phyloP scores from a whole-genome alignment of 768 basidiomycete genomes.

The Tulasnella sp. region DNA sequence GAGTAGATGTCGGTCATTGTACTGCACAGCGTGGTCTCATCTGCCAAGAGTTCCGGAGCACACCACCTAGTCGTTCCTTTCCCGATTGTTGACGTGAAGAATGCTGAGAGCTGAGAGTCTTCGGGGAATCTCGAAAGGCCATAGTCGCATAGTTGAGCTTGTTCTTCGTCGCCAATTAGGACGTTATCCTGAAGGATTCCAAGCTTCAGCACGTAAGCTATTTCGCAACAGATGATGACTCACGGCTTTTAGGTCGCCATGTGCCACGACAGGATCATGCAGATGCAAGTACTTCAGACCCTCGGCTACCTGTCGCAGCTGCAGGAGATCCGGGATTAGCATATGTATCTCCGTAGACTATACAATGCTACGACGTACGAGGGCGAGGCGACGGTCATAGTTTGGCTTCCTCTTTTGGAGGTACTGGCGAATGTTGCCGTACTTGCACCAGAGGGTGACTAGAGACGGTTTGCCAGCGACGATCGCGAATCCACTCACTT shows the following conservation, averaged over 20 bases:
- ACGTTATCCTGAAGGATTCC: slow-evolving; percentile 2
- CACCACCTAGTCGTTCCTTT: slow-evolving; percentile 1
- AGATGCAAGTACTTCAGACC: slow-evolving; percentile 18
- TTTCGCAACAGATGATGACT: neutral
- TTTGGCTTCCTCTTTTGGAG: neutral
- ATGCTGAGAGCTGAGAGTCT: neutral
- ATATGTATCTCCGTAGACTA: neutral
- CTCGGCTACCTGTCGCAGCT: slow-evolving; percentile 15
- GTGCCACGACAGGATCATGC: slow-evolving; percentile 16
- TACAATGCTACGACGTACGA: neutral
- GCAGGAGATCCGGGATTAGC: neutral
- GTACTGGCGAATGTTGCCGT: slow-evolving; percentile 6
- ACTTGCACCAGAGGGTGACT: slow-evolving; percentile 4
- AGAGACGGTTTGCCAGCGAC: neutral
- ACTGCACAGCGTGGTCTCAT: neutral
- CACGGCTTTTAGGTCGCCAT: slow-evolving; percentile 20
- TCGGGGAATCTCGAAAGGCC: slow-evolving; percentile 2
- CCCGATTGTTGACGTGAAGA: neutral
- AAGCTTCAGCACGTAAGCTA: neutral
- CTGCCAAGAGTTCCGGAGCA: slow-evolving; percentile 1
- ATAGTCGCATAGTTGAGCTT: slow-evolving; percentile 9
- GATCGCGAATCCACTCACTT: slow-evolving; percentile 1
- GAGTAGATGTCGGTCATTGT: slow-evolving; percentile 6
- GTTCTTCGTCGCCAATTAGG: neutral
- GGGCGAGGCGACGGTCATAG: neutral